Percentiles rank a stretch among this genome's conserved stretches.
phyloP scores from a whole-genome alignment of 164 flowering plant genomes.

The Stephania cephalantha region DNA sequence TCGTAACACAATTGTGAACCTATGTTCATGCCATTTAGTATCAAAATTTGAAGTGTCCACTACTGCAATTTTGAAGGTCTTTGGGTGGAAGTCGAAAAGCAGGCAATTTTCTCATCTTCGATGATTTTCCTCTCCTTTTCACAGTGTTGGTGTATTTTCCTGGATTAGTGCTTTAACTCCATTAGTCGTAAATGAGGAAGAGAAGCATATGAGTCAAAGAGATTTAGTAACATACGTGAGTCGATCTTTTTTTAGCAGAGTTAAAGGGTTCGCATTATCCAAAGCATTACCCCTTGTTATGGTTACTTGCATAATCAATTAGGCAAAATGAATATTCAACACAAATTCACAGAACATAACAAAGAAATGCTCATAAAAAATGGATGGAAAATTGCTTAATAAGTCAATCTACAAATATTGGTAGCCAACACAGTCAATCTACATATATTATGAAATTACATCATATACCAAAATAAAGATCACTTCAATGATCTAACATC shows the following conservation, averaged over 20 bases:
- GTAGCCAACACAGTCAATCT: no score
- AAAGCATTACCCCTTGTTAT: conserved; percentile 2
- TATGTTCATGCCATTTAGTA: no score
- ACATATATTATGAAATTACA: no score
- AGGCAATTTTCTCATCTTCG: conserved; percentile 17
- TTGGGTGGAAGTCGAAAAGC: not conserved
- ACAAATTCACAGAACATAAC: not conserved
- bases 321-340: not conserved
- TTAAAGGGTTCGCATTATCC: not conserved
- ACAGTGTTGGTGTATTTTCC: not conserved
- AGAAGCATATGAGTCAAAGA: not conserved
- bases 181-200: not conserved
- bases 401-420: no score
- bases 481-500: no score
- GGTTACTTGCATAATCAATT: not conserved
- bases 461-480: no score
- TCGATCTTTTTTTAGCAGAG: not conserved
- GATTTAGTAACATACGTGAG: not conserved
- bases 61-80: conserved; percentile 12
- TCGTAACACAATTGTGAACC: conserved; percentile 28
- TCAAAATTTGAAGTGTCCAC: conserved; percentile 21
- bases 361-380: not conserved
- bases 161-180: conserved; percentile 1
- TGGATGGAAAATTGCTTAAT: no score
- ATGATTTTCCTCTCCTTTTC: conserved; percentile 11